phyloP scores from a whole-genome alignment of 495 filamentous ascomycete species.

The Monascus purpureus region DNA sequence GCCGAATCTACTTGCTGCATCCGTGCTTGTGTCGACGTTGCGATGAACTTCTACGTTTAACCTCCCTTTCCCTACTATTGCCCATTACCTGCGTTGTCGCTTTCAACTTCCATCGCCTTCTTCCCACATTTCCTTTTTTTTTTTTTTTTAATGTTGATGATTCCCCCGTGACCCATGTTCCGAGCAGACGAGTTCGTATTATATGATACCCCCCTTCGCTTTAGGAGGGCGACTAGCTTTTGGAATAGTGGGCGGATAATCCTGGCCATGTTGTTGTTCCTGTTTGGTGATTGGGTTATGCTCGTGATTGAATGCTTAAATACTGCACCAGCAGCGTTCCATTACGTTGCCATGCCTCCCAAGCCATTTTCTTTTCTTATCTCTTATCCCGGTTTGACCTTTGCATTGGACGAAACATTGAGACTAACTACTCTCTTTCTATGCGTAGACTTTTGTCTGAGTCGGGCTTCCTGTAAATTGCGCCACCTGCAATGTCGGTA shows the following conservation, averaged over 20 bases:
- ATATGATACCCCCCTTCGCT: too few species aligned
- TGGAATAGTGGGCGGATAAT: too few species aligned
- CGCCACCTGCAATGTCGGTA: conserved; percentile 3
- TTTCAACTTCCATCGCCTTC: background rate
- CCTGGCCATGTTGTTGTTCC: background rate
- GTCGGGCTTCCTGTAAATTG: conserved; percentile 55
- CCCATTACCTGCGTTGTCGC: too few species aligned
- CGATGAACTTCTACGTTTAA: too few species aligned
- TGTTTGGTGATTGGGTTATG: background rate
- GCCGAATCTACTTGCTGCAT: conserved; percentile 22
- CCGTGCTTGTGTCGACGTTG: conserved; percentile 19
- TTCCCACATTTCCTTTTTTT: conserved; percentile 5
- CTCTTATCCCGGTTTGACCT: conserved; percentile 5
- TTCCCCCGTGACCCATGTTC: background rate
- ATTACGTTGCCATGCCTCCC: conserved; percentile 2
- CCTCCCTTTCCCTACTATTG: too few species aligned
- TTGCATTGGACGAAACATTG: conserved; percentile 13
- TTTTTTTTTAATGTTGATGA: background rate
- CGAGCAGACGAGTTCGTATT: background rate
- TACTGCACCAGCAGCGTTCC: background rate
- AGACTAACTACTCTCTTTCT: conserved; percentile 26
- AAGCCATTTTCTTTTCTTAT: conserved; percentile 5
- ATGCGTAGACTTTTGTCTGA: conserved; percentile 53
- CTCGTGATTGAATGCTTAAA: background rate
- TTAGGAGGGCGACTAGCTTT: too few species aligned